These are phyloP conservation scores for Lecanicillium sp. DNA, from an alignment of 2,329 filamentous ascomycete genomes.

Conservation along the genomic window DNA sequence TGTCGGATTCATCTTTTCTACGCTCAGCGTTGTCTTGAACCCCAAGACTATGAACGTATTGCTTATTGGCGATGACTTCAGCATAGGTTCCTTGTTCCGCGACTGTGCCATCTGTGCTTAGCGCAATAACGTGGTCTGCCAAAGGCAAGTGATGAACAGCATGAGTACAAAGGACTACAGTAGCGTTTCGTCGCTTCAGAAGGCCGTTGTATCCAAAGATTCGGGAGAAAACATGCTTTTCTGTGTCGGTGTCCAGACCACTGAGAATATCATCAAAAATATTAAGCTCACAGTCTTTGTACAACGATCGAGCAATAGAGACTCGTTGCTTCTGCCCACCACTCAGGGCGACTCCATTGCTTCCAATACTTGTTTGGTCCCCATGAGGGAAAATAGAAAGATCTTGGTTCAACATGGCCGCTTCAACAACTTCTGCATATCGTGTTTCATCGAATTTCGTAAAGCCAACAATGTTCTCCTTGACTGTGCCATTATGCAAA, in stretches of 20 bases:
- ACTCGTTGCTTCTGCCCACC: conserved; percentile 27
- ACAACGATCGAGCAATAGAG: conserved; percentile 23
- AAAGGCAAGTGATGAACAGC: conserved; percentile 26
- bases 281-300: conserved; percentile 19
- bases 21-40: conserved; percentile 12
- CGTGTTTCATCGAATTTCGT: conserved; percentile 18
- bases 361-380: conserved; percentile 29
- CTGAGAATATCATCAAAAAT: conserved; percentile 28
- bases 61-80: conserved; percentile 20
- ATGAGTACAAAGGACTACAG: conserved; percentile 29
- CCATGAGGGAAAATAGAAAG: conserved; percentile 23
- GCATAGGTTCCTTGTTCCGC: conserved; percentile 27
- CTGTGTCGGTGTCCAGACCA: conserved; percentile 24
- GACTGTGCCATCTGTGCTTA: conserved; percentile 24
- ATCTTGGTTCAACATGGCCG: conserved; percentile 24
- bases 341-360: conserved; percentile 31
- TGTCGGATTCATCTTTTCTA: background rate
- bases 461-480: conserved; percentile 29
- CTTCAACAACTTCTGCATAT: conserved; percentile 26
- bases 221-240: conserved; percentile 20
- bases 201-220: conserved; percentile 21
- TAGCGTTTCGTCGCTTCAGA: conserved; percentile 14
- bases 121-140: conserved; percentile 30
- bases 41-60: conserved; percentile 22
- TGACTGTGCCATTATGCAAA: conserved; percentile 24